Percentiles rank a stretch among this genome's conserved stretches.
Conservation (phyloP, 345 rosid species). For the Boechera stricta region DNA sequence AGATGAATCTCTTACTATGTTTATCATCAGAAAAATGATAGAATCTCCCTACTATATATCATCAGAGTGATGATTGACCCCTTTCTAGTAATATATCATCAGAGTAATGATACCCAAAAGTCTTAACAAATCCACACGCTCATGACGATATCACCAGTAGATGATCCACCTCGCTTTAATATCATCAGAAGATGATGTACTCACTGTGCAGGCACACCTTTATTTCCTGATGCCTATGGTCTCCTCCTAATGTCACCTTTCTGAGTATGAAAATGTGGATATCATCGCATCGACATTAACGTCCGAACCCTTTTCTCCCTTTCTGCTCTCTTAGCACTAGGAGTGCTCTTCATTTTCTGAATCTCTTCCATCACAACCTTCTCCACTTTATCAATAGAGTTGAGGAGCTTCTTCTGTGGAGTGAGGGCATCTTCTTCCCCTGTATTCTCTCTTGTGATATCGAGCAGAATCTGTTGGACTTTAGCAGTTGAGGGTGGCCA, state of each 20-base stretch:
- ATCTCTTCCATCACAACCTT: conserved; percentile 82
- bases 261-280: background rate
- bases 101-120: conserved; percentile 29
- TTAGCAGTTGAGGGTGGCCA: conserved; percentile 57
- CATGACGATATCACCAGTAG: conserved; percentile 40
- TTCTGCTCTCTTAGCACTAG: conserved; percentile 69
- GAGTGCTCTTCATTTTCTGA: conserved; percentile 73
- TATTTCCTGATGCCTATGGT: conserved; percentile 28
- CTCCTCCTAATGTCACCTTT: conserved; percentile 23
- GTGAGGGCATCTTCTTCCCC: conserved; percentile 64
- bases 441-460: conserved; percentile 50
- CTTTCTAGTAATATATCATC: conserved; percentile 36
- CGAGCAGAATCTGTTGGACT: conserved; percentile 61
- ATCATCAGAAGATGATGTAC: conserved; percentile 48
- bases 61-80: conserved; percentile 38
- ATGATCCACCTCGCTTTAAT: conserved; percentile 32
- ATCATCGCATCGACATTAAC: conserved; percentile 76
- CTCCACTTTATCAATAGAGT: conserved; percentile 80
- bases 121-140: conserved; percentile 17
- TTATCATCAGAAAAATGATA: conserved; percentile 39
- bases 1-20: conserved; percentile 30
- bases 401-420: conserved; percentile 83
- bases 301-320: conserved; percentile 72
- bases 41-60: conserved; percentile 31
- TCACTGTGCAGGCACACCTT: conserved; percentile 44